Evolutionary conservation across 2,329 filamentous ascomycete species (phyloP).

Genomic region (Ceratocystis lukuohia): DNA sequence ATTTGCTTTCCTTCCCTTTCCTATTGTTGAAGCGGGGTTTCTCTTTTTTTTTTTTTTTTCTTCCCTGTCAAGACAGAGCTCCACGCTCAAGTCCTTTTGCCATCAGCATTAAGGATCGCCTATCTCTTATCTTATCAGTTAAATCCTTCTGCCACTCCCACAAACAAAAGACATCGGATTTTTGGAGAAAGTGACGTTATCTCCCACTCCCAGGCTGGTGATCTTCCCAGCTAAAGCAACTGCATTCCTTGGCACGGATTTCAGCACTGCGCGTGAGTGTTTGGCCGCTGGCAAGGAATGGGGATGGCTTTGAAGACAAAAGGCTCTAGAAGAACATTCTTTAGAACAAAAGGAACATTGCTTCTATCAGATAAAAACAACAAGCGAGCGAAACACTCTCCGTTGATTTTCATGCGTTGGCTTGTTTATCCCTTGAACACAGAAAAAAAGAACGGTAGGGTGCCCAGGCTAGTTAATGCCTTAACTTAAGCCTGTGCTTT

Average conservation of each 20-base stretch:
- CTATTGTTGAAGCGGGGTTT: not conserved
- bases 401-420: not conserved
- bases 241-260: not conserved
- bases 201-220: not conserved
- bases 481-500: not conserved
- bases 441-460: not conserved
- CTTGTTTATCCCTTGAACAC: not conserved
- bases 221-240: not conserved
- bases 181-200: not conserved
- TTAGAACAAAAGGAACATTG: not conserved
- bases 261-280: too few species aligned
- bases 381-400: too few species aligned
- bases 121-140: constrained; percentile 1
- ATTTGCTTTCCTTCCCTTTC: not conserved
- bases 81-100: not conserved
- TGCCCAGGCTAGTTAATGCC: not conserved
- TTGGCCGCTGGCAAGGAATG: not conserved
- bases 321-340: not conserved
- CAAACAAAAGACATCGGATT: not conserved
- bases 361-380: not conserved
- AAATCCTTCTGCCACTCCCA: constrained; percentile 1
- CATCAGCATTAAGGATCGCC: not conserved
- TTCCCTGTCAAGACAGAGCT: not conserved
- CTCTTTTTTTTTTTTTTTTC: not conserved
- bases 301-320: not conserved